Evolutionary conservation across 345 rosid species (phyloP).

Genomic region (Carallia pectinifolia): DNA sequence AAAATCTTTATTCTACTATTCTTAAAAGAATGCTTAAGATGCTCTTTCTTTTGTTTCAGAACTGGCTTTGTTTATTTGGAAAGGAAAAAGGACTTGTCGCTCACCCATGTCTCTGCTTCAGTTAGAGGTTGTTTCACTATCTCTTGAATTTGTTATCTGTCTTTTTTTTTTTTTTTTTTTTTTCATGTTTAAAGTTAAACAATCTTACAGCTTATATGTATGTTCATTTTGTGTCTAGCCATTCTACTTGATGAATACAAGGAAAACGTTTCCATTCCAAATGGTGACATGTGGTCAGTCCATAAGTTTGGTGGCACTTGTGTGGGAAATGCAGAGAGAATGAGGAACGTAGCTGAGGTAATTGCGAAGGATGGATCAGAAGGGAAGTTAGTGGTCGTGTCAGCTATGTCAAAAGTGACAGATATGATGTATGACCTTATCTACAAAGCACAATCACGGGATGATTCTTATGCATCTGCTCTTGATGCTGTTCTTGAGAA

Average conservation of each 20-base stretch:
- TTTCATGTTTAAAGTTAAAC: not conserved
- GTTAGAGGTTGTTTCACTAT: conserved; percentile 45
- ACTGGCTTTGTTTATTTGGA: conserved; percentile 25
- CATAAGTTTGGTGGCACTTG: conserved; percentile 99
- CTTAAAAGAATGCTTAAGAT: not conserved
- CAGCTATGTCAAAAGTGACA: conserved; percentile 98
- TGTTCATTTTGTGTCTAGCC: conserved; percentile 28
- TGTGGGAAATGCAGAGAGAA: conserved; percentile 82
- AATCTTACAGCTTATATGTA: not conserved
- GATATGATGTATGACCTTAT: conserved; percentile 98
- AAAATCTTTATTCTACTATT: not conserved
- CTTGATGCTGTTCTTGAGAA: conserved; percentile 75
- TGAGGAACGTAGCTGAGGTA: conserved; percentile 78
- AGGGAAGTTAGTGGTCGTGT: conserved; percentile 82
- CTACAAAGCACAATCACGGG: conserved; percentile 77
- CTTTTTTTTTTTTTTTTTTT: not conserved
- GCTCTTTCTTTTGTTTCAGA: conserved; percentile 26
- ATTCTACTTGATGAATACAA: conserved; percentile 41
- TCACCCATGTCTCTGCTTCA: conserved; percentile 35
- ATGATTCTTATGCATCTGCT: conserved; percentile 75
- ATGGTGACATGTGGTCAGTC: conserved; percentile 81
- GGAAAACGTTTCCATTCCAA: conserved; percentile 52
- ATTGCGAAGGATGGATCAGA: conserved; percentile 62
- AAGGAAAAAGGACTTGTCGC: conserved; percentile 38
- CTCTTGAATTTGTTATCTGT: conserved; percentile 6